Evolutionary conservation across 331 rosid species (phyloP), one percentile per base, ranked within the genome.

Genomic region (Dryas integrifolia): DNA sequence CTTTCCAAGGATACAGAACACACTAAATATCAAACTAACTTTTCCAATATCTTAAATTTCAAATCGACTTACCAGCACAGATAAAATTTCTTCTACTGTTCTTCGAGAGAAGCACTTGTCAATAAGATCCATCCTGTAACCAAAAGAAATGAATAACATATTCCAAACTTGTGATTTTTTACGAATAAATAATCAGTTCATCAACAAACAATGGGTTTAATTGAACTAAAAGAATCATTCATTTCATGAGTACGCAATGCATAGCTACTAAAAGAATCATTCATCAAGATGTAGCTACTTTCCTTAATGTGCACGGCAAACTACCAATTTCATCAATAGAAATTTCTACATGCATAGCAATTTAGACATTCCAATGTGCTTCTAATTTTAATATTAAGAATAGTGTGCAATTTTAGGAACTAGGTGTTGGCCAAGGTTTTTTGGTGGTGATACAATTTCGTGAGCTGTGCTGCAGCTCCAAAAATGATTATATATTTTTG

Each of bases 51-150:
- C 30, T 43, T 16, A 39, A 43, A 55, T 71, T 64, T 50, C 51
- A 40, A 75, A 73, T 65, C 11, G 44, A 73, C 98, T 89, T 85
- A 95, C 97, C 48, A 95, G 97, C 79, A 86, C 85, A 76, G 77
- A 88, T 67, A 92, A 56, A 62, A 92, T 92, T 60, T 84, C 96
- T 82, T 92, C 98, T 0, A 91, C 74, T 41, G 93, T 79, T 85
- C 81, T 88, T 80, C 67, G 73, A 57, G 96, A 92, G 92, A 95
- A 95, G 84, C 96, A 89, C 82, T 83, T 85, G 58, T 95, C 86
- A 82, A 95, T 95, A 56, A 86, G 74, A 70, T 80, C 80, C 85
- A 88, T 81, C 90, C 98, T 89, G 92, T 79, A 74, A 40, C 49
- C 46, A 72, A 39, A 50, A 26, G 41, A 66, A 73, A 18, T 26